Base-by-base conservation (phyloP, 768 basidiomycete genomes). In the Lanmaoa pseudosensibilis region DNA sequence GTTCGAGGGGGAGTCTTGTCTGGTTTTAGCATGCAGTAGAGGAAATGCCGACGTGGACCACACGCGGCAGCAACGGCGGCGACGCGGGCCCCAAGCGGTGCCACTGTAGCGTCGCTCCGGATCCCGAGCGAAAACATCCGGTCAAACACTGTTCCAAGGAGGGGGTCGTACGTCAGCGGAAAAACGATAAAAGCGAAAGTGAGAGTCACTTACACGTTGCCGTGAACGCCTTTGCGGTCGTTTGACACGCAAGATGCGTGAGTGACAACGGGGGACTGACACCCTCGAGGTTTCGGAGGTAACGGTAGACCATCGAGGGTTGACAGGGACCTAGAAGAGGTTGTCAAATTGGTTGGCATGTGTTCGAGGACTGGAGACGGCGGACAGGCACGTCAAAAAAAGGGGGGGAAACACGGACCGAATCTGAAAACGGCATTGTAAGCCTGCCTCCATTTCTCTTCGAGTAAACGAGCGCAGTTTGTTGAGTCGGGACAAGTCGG, bases 401-500 rank as follows among this genome's bases (percentile, higher is more conserved):
- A 7, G 21, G 10, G 18, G n/a, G n/a, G n/a, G n/a, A n/a, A n/a
- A 23, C 25, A 59, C 63, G 50, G 19, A 85, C 91, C 94, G 70
- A 94, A 94, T 41, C 93, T 83, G 69, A 92, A 92, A 9, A 93
- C 87, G 19, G 92, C 83, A 41, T 86, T 81, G 65, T 94, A 94
- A 0, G 92, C 93, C 65, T 92, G 90, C 40, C 85, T 78, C 93
- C 94, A 98, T 69, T 95, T 96, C 57, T 98, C 94, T 63, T 96
- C 94, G 9, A 97, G 79, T 5, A 90, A 73, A 13, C 87, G 83
- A 18, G 94, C 95, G 67, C 94, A 98, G 18, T 71, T 79, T 0
- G 79, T 43, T 7, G 92, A 74, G 59, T 98, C 94, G 11, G 91
- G 91, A 68, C 94, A 98, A 8, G 91, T 86, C 3, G 81, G 68